Percentiles rank a stretch among this genome's conserved stretches.
Evolutionary conservation across 169 alveolate species (phyloP).

Genomic region (Eimeria tenella): DNA sequence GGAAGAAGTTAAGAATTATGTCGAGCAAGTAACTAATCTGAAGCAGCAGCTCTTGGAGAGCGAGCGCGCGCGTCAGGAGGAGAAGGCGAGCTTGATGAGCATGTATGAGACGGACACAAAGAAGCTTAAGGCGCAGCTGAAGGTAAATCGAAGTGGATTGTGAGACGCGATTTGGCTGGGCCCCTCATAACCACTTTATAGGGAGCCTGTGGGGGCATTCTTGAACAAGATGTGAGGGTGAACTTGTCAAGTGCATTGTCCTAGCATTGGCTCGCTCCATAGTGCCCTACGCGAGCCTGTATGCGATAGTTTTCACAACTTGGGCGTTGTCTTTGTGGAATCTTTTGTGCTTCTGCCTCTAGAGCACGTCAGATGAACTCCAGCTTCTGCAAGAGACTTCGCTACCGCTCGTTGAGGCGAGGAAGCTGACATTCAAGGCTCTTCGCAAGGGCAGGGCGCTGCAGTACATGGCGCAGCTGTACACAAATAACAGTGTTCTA

Average conservation of each 20-base stretch:
- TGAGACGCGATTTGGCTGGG: no score
- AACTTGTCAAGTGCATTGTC: not conserved
- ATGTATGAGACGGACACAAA: conserved; percentile 10
- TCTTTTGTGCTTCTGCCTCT: not conserved
- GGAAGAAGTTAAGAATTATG: not conserved
- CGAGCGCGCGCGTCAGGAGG: conserved; percentile 47
- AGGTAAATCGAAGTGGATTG: not conserved
- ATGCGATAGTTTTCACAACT: not conserved
- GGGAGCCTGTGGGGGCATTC: not conserved
- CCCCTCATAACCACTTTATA: no score
- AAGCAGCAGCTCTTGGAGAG: conserved; percentile 31
- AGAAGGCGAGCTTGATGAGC: conserved; percentile 39
- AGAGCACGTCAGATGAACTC: conserved; percentile 59
- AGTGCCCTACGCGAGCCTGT: not conserved
- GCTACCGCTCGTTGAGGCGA: conserved; percentile 74
- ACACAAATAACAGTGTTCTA: conserved; percentile 51
- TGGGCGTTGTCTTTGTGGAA: not conserved
- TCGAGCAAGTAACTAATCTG: not conserved
- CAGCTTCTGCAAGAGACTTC: conserved; percentile 65
- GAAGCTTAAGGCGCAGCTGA: conserved; percentile 49
- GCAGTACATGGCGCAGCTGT: conserved; percentile 75
- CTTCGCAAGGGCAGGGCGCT: conserved; percentile 79
- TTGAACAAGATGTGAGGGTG: not conserved
- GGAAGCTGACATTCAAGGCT: conserved; percentile 78
- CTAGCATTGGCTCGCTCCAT: not conserved